Evolutionary conservation across 129 eudicot genomes (phyloP).

Genomic region (Artemisia tridentata): DNA sequence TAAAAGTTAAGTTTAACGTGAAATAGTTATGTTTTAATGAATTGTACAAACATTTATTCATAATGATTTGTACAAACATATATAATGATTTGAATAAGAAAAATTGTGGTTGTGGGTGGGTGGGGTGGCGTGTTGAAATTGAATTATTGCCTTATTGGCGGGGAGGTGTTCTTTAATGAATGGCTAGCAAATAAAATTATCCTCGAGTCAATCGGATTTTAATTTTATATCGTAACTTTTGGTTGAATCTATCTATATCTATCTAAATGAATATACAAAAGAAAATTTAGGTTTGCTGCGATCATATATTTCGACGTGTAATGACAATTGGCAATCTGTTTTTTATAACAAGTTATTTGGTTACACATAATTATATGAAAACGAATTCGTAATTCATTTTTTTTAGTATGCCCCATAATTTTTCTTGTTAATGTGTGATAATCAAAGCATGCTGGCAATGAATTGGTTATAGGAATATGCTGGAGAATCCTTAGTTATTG

Average conservation of each 20-base stretch:
- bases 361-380: neutral
- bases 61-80: too few species aligned
- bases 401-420: neutral
- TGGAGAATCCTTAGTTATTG: neutral
- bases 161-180: slow-evolving; percentile 24
- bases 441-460: neutral
- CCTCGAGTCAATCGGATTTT: neutral
- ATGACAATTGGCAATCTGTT: too few species aligned
- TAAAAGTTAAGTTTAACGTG: neutral
- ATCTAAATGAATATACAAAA: too few species aligned
- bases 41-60: too few species aligned
- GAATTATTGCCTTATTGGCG: slow-evolving; percentile 21
- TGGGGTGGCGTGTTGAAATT: slow-evolving; percentile 29
- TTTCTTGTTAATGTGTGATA: neutral
- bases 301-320: too few species aligned
- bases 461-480: neutral
- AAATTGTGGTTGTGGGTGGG: slow-evolving; percentile 22
- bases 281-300: neutral
- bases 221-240: slow-evolving; percentile 2
- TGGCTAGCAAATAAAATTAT: slow-evolving; percentile 19
- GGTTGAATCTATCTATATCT: too few species aligned
- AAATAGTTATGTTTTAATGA: neutral
- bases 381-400: neutral
- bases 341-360: neutral
- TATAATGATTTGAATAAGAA: slow-evolving; percentile 10